These are phyloP conservation scores for Trametes gibbosa DNA, from an alignment of 768 basidiomycete genomes.

Conservation along the genomic window DNA sequence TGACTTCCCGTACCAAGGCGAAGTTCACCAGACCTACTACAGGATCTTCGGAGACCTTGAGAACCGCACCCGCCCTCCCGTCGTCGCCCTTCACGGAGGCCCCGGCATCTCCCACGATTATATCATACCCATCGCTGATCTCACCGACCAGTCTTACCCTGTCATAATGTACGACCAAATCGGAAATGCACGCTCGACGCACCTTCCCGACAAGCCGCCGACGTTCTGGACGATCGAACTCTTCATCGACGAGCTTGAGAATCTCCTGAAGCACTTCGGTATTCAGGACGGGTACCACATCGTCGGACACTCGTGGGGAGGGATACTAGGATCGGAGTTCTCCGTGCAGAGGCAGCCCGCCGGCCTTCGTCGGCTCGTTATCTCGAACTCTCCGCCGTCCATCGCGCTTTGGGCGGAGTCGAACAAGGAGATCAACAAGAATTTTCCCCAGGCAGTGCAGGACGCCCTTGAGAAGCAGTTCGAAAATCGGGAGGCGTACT, in stretches of 20 bases:
- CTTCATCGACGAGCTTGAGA: slow-evolving; percentile 53
- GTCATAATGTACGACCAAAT: slow-evolving; percentile 54
- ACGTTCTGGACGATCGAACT: slow-evolving; percentile 48
- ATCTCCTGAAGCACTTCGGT: slow-evolving; percentile 42
- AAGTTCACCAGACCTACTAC: slow-evolving; percentile 43
- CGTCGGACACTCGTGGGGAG: slow-evolving; percentile 59
- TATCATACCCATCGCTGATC: slow-evolving; percentile 37
- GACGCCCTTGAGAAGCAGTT: slow-evolving; percentile 43
- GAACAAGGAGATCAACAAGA: slow-evolving; percentile 38
- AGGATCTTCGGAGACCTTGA: slow-evolving; percentile 39
- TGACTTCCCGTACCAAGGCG: slow-evolving; percentile 24
- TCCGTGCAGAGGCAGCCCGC: slow-evolving; percentile 39
- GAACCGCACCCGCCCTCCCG: slow-evolving; percentile 32
- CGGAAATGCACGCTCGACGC: slow-evolving; percentile 45
- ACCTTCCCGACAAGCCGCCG: slow-evolving; percentile 33
- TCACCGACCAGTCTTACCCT: slow-evolving; percentile 31
- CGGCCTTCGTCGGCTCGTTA: slow-evolving; percentile 40
- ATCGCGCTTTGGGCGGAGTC: slow-evolving; percentile 40
- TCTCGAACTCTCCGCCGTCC: slow-evolving; percentile 44
- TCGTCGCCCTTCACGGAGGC: slow-evolving; percentile 48
- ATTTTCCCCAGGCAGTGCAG: slow-evolving; percentile 39
- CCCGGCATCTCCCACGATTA: slow-evolving; percentile 44
- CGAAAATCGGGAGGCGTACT: slow-evolving; percentile 39
- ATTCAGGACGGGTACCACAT: slow-evolving; percentile 43
- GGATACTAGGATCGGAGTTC: slow-evolving; percentile 45